Base-by-base conservation (phyloP, 116 monocot species). In the Cymodocea nodosa region DNA sequence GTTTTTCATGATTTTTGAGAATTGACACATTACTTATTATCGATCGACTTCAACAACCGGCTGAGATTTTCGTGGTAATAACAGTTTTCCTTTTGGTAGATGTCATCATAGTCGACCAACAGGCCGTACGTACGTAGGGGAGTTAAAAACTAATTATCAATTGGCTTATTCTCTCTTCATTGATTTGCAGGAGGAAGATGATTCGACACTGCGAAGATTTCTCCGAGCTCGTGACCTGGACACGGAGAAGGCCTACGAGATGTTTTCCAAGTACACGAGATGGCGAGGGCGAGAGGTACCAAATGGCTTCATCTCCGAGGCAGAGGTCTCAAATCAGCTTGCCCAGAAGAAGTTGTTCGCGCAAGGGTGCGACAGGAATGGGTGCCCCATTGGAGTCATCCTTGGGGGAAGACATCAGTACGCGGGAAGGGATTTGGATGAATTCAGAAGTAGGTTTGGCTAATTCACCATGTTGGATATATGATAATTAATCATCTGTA, bases 201-300 rank as follows among this genome's bases (percentile, higher is more conserved):
- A 36, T 30, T 15, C 64, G 19, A 79, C 52, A 51, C 71, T 94
- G 6, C 72, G 87, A 50, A 84, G 94, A 69, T 94, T 94, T 49
- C 51, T 94, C 23, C 72, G 81, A n/a, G 87, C 84, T 0, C 87
- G 94, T 13, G 83, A 85, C 54, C 70, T 52, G 8, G 77, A 89
- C 62, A 66, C 87, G 7, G 55, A 79, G 1, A 87, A 87, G 71
- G 84, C 82, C 1, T 77, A 79, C 0, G 7, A 49, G 20, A 67
- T 87, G 54, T 76, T 89, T 52, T 65, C 87, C 25, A 94, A 87
- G 60, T 77, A 84, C 72, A 75, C 77, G 15, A 81, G 79, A 54
- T 89, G 94, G 94, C 74, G 77, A 62, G 59, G 34, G 23, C 56
- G 40, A 55, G 49, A 67, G 1, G 66, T 84, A 23, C 86, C 89